phyloP scores from a whole-genome alignment of 2,329 filamentous ascomycete genomes.

The Chaetoscypha palmicola region DNA sequence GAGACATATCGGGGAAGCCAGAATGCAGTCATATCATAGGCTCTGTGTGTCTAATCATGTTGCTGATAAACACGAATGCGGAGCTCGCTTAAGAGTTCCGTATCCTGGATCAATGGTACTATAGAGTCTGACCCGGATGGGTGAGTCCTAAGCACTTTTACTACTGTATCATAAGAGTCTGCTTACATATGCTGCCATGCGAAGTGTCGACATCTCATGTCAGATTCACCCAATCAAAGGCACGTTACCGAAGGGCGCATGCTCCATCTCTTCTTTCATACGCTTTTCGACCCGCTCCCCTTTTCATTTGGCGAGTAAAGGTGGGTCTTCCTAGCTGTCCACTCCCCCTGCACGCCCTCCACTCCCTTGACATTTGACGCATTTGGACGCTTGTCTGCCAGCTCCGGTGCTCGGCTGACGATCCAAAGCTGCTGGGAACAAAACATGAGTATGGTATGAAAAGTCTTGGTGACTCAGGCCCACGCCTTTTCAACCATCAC shows the following conservation, averaged over 20 bases:
- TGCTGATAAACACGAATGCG: neutral
- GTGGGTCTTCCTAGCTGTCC: neutral
- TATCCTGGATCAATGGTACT: too few relatives aligned
- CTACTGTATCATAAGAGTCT: too few relatives aligned
- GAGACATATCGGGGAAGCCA: too few relatives aligned
- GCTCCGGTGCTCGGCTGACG: constrained; percentile 3
- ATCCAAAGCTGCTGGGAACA: neutral
- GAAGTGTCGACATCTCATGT: neutral
- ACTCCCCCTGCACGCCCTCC: constrained; percentile 1
- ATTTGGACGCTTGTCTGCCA: neutral
- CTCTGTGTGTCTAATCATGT: too few relatives aligned
- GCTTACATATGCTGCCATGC: neutral
- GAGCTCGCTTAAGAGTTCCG: constrained; percentile 1
- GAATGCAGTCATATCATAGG: too few relatives aligned
- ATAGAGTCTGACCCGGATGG: too few relatives aligned
- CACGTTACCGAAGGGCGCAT: constrained; percentile 1
- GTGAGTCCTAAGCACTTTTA: too few relatives aligned
- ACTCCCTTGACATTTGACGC: too few relatives aligned
- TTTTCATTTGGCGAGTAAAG: neutral
- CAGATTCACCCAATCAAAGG: constrained; percentile 3
- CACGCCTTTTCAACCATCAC: constrained; percentile 11
- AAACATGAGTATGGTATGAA: constrained; percentile 1
- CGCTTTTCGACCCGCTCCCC: too few relatives aligned
- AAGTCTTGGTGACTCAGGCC: constrained; percentile 15
- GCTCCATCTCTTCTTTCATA: too few relatives aligned